Evolutionary conservation across 2,329 filamentous ascomycete genomes (phyloP).

Genomic region (Polychaeton citri): DNA sequence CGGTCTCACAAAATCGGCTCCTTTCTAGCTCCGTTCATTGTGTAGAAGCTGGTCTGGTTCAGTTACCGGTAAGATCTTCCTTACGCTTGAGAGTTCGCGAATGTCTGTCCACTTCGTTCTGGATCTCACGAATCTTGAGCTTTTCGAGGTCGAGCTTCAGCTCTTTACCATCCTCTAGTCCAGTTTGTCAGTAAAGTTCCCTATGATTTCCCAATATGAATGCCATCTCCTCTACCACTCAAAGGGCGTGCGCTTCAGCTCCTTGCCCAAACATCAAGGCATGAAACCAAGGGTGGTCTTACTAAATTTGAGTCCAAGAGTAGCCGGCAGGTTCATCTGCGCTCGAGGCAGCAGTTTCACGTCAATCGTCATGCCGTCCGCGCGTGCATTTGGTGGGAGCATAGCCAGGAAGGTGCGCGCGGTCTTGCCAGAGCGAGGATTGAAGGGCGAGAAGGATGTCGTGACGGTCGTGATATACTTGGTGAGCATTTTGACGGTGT

Average conservation of each 20-base stretch:
- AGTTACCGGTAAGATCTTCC: constrained; percentile 53
- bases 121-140: constrained; percentile 70
- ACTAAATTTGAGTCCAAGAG: constrained; percentile 78
- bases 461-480: constrained; percentile 75
- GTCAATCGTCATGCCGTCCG: constrained; percentile 60
- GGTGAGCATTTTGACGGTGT: constrained; percentile 54
- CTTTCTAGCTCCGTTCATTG: no score
- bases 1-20: no score
- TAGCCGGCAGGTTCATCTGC: constrained; percentile 52
- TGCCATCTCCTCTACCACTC: no score
- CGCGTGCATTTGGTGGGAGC: constrained; percentile 66
- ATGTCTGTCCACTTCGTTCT: constrained; percentile 82
- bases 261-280: no score
- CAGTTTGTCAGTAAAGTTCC: not conserved
- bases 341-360: constrained; percentile 59
- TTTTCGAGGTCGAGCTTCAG: constrained; percentile 70
- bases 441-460: constrained; percentile 89
- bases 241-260: no score
- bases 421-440: constrained; percentile 54
- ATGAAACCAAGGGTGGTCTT: no score
- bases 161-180: constrained; percentile 78
- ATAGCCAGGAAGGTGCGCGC: constrained; percentile 78
- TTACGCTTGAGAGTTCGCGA: constrained; percentile 70
- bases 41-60: no score
- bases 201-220: no score